Percentiles rank a stretch among this genome's conserved stretches.
Evolutionary conservation across 1,284 basidiomycete genomes (phyloP).

Genomic region (Pseudozyma sp.): DNA sequence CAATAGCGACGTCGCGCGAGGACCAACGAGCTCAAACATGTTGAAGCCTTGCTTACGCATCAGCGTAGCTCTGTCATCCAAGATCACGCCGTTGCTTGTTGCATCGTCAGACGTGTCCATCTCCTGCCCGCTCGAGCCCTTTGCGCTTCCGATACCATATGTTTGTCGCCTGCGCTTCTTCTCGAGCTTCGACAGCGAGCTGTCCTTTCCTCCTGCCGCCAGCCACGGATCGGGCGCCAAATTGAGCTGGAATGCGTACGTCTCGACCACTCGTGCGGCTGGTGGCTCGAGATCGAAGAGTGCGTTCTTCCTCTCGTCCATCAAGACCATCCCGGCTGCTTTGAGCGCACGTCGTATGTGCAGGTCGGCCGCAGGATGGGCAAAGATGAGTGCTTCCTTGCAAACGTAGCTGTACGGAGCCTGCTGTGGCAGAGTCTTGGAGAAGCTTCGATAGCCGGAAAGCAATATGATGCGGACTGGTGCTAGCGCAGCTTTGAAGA

Average conservation of each 20-base stretch:
- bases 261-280: not conserved
- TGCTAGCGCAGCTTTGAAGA: conserved; percentile 25
- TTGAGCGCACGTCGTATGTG: conserved; percentile 47
- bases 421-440: not conserved
- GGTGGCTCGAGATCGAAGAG: conserved; percentile 10
- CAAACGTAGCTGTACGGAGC: conserved; percentile 7
- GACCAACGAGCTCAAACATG: conserved; percentile 61
- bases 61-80: conserved; percentile 19
- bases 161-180: conserved; percentile 26
- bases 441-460: conserved; percentile 7
- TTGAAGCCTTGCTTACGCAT: conserved; percentile 56
- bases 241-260: conserved; percentile 31
- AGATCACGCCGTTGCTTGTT: not conserved
- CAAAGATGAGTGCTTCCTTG: conserved; percentile 42
- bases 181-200: conserved; percentile 35
- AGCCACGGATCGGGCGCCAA: conserved; percentile 51
- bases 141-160: conserved; percentile 1
- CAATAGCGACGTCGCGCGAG: conserved; percentile 44
- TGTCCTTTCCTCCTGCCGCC: conserved; percentile 49
- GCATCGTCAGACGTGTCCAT: not conserved
- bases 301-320: conserved; percentile 31
- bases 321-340: conserved; percentile 25
- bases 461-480: conserved; percentile 30
- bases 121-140: not conserved
- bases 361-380: conserved; percentile 50